Evolutionary conservation across 345 rosid genomes (phyloP).

Genomic region (Salix brachista): DNA sequence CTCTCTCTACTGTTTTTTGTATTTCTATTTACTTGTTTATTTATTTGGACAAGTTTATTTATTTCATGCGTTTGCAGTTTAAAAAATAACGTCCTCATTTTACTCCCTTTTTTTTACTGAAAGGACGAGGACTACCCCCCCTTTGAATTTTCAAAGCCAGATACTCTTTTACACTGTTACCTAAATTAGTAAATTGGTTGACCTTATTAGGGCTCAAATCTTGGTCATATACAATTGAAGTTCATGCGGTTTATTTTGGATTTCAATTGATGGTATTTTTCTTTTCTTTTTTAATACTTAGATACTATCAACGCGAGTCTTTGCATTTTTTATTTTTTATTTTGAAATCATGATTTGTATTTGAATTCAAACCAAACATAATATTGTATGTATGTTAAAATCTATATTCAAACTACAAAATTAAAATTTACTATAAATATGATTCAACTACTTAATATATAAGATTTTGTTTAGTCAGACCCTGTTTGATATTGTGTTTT

Average conservation of each 20-base stretch:
- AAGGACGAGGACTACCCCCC: slow-evolving; percentile 23
- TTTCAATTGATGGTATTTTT: background rate
- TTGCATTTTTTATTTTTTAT: too few relatives aligned
- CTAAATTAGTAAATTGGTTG: background rate
- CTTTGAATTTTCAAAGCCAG: background rate
- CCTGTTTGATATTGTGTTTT: too few relatives aligned
- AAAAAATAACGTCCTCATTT: background rate
- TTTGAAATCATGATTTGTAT: too few relatives aligned
- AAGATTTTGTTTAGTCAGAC: too few relatives aligned
- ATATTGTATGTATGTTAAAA: background rate
- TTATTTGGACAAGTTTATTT: background rate
- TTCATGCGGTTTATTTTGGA: background rate
- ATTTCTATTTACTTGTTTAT: background rate
- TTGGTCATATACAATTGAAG: too few relatives aligned
- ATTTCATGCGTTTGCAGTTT: too few relatives aligned
- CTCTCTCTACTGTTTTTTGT: slow-evolving; percentile 3
- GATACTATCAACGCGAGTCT: too few relatives aligned
- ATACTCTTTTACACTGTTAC: background rate
- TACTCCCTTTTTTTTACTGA: background rate
- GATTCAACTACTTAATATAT: background rate
- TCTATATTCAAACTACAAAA: too few relatives aligned
- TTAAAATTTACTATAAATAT: too few relatives aligned
- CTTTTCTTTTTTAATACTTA: background rate
- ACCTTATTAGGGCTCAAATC: background rate
- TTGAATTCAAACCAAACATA: too few relatives aligned